Evolutionary conservation across 164 flowering plant genomes (phyloP), one percentile per base, ranked within the genome.

Genomic region (Umbellularia californica): DNA sequence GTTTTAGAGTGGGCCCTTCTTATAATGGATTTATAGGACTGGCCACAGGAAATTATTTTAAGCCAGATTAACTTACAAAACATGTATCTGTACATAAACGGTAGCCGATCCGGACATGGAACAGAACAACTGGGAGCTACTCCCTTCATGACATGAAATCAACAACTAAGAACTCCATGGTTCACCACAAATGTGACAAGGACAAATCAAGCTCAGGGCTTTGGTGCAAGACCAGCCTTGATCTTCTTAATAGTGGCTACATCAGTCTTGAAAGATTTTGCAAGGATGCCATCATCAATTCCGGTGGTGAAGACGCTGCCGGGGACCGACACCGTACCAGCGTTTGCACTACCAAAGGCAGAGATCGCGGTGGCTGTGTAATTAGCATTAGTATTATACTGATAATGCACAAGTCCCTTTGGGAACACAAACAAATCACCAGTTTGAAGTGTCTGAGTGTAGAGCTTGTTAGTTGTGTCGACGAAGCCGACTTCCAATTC

Each of bases 391-490:
- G 70, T 25, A 63, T 77, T 77, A 73, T 63, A 77, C 17, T 77
- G 74, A 22, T 30, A 77, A 70, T 75, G 76, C 0, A 75, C 76
- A 12, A 75, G 74, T 35, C 80, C 83, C 68, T 78, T 76, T 7
- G 83, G 81, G 15, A 81, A 81, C 12, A 81, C 24, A 55, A 81
- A 81, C 81, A 78, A 70, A 72, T 81, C 81, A 7, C 79, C 81
- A 1, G 12, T 2, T 72, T 78, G 75, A 14, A 81, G 81, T 35
- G 75, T 68, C 50, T 79, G 77, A 27, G 79, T 76, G 66, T 73
- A 81, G 11, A 76, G 81, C 73, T 71, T 71, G 75, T 81, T 81
- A 51, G 73, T 76, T 6, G 81, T 76, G 58, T 81, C 84, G 11
- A 78, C 24, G 23, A 81, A 50, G 2, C 81, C 84, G 6, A 82